These are phyloP conservation scores for Globisporangium mamillatum DNA, from an alignment of 352 stramenopile genomes.

Conservation along the genomic window DNA sequence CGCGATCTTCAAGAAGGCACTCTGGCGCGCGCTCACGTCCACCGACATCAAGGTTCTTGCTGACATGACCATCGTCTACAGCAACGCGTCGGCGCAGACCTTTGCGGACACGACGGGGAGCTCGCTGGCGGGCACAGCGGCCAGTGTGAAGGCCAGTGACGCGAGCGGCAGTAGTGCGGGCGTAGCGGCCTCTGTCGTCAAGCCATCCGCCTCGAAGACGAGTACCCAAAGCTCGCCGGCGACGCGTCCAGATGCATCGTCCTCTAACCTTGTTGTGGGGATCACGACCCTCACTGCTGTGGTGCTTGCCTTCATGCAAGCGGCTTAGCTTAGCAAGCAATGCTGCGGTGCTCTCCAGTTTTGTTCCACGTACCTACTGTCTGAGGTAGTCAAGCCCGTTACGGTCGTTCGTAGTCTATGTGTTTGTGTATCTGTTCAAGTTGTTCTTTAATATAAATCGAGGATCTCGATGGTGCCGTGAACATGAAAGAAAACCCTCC, in stretches of 20 bases:
- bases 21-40: conserved; percentile 28
- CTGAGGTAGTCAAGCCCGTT: background rate
- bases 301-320: background rate
- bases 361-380: background rate
- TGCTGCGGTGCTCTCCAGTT: background rate
- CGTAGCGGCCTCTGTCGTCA: background rate
- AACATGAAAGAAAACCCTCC: background rate
- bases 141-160: conserved; percentile 25
- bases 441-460: conserved; percentile 1
- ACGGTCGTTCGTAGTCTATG: background rate
- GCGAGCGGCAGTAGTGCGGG: background rate
- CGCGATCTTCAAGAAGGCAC: conserved; percentile 41
- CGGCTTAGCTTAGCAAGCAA: background rate
- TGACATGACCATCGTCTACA: conserved; percentile 39
- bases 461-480: background rate
- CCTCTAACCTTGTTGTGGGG: background rate
- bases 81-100: conserved; percentile 19
- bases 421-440: background rate
- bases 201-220: conserved; percentile 16
- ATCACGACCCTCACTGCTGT: background rate
- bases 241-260: background rate
- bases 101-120: conserved; percentile 29
- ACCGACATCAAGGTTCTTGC: conserved; percentile 42
- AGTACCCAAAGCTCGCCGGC: conserved; percentile 19
- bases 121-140: conserved; percentile 30